Evolutionary conservation across 768 basidiomycete species (phyloP).

Genomic region (Cubamyces lactineus): DNA sequence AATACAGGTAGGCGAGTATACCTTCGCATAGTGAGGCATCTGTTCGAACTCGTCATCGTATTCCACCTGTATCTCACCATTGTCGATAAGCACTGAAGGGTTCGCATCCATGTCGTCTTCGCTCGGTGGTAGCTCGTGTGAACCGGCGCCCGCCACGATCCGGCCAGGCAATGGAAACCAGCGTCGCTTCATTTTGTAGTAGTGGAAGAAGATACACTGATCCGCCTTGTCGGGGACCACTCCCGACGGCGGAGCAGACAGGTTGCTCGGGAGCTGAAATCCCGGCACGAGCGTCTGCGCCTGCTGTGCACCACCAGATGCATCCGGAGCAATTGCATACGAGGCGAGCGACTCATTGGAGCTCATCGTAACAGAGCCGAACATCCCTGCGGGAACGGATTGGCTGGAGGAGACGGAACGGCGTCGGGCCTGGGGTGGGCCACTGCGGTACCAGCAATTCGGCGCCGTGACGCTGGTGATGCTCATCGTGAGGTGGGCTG

Average conservation of each 20-base stretch:
- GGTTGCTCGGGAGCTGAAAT: not conserved
- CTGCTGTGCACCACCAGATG: not conserved
- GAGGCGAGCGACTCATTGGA: not conserved
- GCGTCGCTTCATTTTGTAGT: slow-evolving; percentile 21
- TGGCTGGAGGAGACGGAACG: not conserved
- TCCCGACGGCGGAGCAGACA: not conserved
- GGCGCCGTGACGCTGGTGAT: slow-evolving; percentile 5
- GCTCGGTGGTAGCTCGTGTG: slow-evolving; percentile 7
- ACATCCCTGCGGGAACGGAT: not conserved
- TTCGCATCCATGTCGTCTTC: not conserved
- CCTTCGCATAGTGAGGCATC: not conserved
- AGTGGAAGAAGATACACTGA: slow-evolving; percentile 24
- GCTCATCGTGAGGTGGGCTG: slow-evolving; percentile 2
- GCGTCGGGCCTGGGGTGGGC: slow-evolving; percentile 1
- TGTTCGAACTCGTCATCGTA: not conserved
- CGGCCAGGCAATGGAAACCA: not conserved
- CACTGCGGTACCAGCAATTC: not conserved
- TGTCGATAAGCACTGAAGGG: not conserved
- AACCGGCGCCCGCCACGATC: slow-evolving; percentile 19
- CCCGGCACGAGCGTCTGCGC: not conserved
- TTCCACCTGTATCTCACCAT: not conserved
- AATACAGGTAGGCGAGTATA: not conserved
- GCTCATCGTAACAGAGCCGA: not conserved
- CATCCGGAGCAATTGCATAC: not conserved
- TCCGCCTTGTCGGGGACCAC: slow-evolving; percentile 5